Evolutionary conservation across 2,329 filamentous ascomycete genomes (phyloP), one percentile per base, ranked within the genome.

Genomic region (Ascocoryne sarcoides): DNA sequence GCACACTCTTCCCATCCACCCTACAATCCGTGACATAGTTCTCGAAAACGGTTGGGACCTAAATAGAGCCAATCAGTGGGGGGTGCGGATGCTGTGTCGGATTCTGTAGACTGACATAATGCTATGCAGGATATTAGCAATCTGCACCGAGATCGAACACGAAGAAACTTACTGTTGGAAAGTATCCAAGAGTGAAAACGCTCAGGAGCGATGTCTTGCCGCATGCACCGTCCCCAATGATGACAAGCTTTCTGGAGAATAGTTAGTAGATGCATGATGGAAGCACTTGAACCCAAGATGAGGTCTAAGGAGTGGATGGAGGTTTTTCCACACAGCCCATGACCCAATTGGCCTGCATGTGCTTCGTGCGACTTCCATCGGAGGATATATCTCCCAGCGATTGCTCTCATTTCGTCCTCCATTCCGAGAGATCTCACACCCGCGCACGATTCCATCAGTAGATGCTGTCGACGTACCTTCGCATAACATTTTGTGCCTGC

Each of bases 1-100:
- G 92, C 29, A 98, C 92, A n/a, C 87, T 95, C 63, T 95, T 95
- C 58, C 92, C 92, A 62, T 98, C 92, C 45, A 98, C 92, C 67
- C 90, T 77, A 66, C 92, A 98, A 67, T 98, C 92, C 54, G 92
- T 98, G 50, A 98, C 92, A 60, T 98, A 98, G 68, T 98, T 98
- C 62, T 98, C 92, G 65, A 98, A 98, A 28, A 98, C 92, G 34
- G 92, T 98, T 1, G 92, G 92, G 37, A 95, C 89, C 82, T 88
- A 62, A 53, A 60, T 40, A 39, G 19, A 15, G 34, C 46, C 18
- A n/a, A 33, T 17, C 3, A 76, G 63, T 73, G 70, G 72, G 75
- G 36, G 47, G 35, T 37, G 39, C 36, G 17, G 14, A 15, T 18
- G 16, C 15, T 12, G 10, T 26, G 21, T 35, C 4, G 15, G 15